Evolutionary conservation across 176 grass and related monocot genomes (phyloP).

Genomic region (Pharus latifolius): DNA sequence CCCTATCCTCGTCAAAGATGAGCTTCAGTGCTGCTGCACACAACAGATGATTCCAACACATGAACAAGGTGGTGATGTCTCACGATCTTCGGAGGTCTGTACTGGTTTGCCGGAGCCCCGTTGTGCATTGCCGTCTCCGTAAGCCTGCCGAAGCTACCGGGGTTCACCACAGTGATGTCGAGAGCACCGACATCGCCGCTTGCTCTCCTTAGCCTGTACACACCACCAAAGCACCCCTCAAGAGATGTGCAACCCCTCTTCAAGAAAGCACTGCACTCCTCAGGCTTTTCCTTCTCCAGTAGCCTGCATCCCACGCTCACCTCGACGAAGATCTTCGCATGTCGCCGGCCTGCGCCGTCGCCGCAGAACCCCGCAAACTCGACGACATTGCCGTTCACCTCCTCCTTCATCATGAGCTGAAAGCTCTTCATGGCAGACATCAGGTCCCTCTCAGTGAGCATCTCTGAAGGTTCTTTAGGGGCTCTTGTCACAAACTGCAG

Average conservation of each 20-base stretch:
- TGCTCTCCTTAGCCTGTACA: constrained; percentile 11
- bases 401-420: constrained; percentile 3
- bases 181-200: constrained; percentile 4
- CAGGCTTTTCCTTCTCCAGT: not conserved
- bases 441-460: constrained; percentile 14
- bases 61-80: not conserved
- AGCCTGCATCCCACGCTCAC: not conserved
- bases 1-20: no score
- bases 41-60: not conserved
- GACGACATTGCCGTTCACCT: not conserved
- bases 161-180: constrained; percentile 15
- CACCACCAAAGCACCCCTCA: constrained; percentile 16
- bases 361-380: constrained; percentile 11
- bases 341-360: not conserved
- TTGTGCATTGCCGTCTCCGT: not conserved
- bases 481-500: constrained; percentile 20
- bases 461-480: constrained; percentile 5
- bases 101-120: constrained; percentile 24
- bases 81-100: constrained; percentile 28
- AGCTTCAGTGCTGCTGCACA: not conserved
- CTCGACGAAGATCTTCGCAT: constrained; percentile 15
- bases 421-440: constrained; percentile 13
- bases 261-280: not conserved
- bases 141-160: constrained; percentile 9
- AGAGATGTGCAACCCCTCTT: not conserved